These are phyloP conservation scores for Candida labiduridarum DNA, from an alignment of 1,139 yeast species.

Conservation along the genomic window DNA sequence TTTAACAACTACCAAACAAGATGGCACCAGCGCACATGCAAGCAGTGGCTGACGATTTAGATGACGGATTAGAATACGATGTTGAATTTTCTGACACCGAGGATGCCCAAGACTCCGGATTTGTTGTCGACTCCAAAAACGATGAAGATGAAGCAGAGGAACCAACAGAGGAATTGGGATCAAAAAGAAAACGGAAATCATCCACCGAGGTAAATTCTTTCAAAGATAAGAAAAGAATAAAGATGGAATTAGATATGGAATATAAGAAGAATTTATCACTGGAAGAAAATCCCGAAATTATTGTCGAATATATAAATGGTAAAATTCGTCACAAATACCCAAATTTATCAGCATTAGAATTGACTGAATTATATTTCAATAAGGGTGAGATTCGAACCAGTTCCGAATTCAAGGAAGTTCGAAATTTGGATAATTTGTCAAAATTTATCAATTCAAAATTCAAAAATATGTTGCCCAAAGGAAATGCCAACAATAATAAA, in stretches of 20 bases:
- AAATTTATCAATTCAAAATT: conserved; percentile 46
- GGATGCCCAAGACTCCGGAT: conserved; percentile 17
- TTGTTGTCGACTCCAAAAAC: conserved; percentile 13
- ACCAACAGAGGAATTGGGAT: conserved; percentile 4
- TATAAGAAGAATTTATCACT: conserved; percentile 52
- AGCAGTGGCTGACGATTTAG: conserved; percentile 55
- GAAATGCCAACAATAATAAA: conserved; percentile 26
- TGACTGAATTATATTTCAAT: conserved; percentile 57
- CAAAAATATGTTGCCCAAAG: conserved; percentile 43
- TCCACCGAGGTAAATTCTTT: conserved; percentile 30
- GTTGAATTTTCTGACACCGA: conserved; percentile 35
- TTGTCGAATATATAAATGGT: conserved; percentile 61
- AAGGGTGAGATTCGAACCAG: conserved; percentile 54
- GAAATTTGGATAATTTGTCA: conserved; percentile 51
- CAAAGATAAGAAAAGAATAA: conserved; percentile 55
- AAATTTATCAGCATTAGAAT: conserved; percentile 63
- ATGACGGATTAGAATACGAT: conserved; percentile 65
- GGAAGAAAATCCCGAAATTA: conserved; percentile 51
- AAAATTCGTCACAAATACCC: conserved; percentile 53
- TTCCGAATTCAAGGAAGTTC: conserved; percentile 45
- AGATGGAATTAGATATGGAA: conserved; percentile 59
- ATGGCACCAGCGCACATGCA: conserved; percentile 8
- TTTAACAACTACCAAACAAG: not conserved
- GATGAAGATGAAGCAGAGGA: conserved; percentile 13
- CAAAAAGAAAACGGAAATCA: conserved; percentile 13